A percentile compares a stretch with the other conserved stretches of the same genome.
Conservation (phyloP, 305 asterid species). For the Stenogyne calaminthoides region DNA sequence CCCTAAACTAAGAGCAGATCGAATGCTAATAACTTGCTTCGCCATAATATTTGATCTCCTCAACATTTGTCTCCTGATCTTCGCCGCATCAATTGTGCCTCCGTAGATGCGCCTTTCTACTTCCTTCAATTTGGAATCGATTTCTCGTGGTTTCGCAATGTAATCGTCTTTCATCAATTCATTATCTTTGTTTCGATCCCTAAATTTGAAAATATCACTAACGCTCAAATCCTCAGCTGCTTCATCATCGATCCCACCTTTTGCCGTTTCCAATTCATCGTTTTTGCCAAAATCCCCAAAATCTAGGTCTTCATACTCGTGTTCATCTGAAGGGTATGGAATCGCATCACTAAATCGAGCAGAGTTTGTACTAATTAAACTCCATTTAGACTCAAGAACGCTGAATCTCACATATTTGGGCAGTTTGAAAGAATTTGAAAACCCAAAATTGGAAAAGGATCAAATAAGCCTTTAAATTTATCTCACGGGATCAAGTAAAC, state of each 20-base stretch:
- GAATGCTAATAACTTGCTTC: slow-evolving; percentile 70
- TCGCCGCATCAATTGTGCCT: slow-evolving; percentile 28
- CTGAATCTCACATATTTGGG: slow-evolving; percentile 19
- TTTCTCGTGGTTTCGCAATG: slow-evolving; percentile 7
- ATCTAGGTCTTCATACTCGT: slow-evolving; percentile 26
- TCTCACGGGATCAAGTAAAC: no score
- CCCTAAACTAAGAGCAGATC: slow-evolving; percentile 62
- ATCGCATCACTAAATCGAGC: slow-evolving; percentile 21
- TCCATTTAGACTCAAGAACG: slow-evolving; percentile 13
- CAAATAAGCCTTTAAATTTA: no score
- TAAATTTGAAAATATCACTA: slow-evolving; percentile 25
- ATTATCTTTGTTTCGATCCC: slow-evolving; percentile 22
- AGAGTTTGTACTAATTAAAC: slow-evolving; percentile 1
- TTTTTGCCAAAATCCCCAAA: slow-evolving; percentile 20
- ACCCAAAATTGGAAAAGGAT: no score
- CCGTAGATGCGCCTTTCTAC: slow-evolving; percentile 4
- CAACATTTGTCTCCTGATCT: slow-evolving; percentile 47
- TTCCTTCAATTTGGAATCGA: slow-evolving; percentile 30
- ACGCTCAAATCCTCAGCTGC: slow-evolving; percentile 31
- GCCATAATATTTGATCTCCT: slow-evolving; percentile 63
- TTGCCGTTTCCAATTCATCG: slow-evolving; percentile 11
- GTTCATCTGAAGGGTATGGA: slow-evolving; percentile 26
- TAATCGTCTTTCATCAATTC: slow-evolving; percentile 30
- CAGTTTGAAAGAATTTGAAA: neutral
- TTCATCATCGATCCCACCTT: slow-evolving; percentile 24